Conservation (phyloP, 169 alveolate genomes). For the Eimeria maxima region DNA sequence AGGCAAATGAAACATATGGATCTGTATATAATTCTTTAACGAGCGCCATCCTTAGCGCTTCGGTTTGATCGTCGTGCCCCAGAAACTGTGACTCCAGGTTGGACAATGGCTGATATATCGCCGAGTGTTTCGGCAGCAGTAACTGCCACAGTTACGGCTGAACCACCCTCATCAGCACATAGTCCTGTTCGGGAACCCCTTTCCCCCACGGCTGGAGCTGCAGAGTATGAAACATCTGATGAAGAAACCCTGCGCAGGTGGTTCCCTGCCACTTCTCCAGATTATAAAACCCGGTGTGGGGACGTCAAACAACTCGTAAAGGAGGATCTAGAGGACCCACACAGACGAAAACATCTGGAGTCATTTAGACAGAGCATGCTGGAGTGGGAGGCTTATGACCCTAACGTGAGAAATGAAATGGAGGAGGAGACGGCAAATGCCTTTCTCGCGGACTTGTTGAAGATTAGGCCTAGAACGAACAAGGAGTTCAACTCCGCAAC, state of each 20-base stretch:
- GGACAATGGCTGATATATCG: background rate
- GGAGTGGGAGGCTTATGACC: slow-evolving; percentile 88
- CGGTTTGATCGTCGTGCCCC: background rate
- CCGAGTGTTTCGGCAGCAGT: background rate
- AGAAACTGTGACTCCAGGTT: background rate
- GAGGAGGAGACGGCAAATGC: slow-evolving; percentile 74
- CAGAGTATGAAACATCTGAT: background rate
- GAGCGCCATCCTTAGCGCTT: background rate
- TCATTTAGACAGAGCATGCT: slow-evolving; percentile 85
- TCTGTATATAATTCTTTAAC: background rate
- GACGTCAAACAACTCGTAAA: slow-evolving; percentile 83
- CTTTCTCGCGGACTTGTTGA: slow-evolving; percentile 83
- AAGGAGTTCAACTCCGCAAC: slow-evolving; percentile 83
- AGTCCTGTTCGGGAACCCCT: background rate
- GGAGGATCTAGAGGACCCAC: slow-evolving; percentile 86
- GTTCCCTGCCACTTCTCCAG: slow-evolving; percentile 88
- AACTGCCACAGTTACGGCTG: background rate
- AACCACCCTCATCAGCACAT: background rate
- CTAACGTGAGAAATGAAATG: slow-evolving; percentile 74
- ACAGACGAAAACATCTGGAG: slow-evolving; percentile 87
- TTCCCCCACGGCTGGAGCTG: background rate
- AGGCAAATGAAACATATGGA: background rate
- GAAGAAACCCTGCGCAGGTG: slow-evolving; percentile 41
- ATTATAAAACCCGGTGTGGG: slow-evolving; percentile 86
- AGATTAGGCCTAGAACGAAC: slow-evolving; percentile 78